Conservation (phyloP, 139 green algal species). For the Pseudopediastrum boryanum region DNA sequence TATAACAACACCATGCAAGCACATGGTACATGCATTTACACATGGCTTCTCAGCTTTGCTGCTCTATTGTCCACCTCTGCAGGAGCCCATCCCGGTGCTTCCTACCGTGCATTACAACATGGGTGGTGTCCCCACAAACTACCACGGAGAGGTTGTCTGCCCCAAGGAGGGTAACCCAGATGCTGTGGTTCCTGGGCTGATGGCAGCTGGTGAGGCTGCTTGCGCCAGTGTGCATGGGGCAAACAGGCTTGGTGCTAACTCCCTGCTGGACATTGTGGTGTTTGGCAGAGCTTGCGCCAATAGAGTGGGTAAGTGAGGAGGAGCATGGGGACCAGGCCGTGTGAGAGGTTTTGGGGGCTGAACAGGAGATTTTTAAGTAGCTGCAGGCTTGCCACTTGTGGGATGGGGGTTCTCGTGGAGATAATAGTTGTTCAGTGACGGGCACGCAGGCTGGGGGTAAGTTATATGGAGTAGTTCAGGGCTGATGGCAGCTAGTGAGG, state of each 20-base stretch:
- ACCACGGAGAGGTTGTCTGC: slow-evolving; percentile 82
- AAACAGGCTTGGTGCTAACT: slow-evolving; percentile 99
- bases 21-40: slow-evolving; percentile 33
- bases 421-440: too few species aligned
- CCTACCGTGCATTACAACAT: slow-evolving; percentile 99
- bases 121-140: slow-evolving; percentile 98
- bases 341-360: too few species aligned
- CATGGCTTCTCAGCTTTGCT: not conserved
- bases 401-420: too few species aligned
- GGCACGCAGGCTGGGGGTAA: not conserved
- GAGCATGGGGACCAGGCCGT: not conserved
- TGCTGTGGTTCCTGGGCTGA: slow-evolving; percentile 88
- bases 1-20: not conserved
- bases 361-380: too few species aligned
- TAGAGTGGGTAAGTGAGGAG: slow-evolving; percentile 53
- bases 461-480: slow-evolving; percentile 55
- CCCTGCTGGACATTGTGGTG: slow-evolving; percentile 98
- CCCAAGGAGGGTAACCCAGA: slow-evolving; percentile 76
- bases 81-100: slow-evolving; percentile 96
- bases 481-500: slow-evolving; percentile 93
- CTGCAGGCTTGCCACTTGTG: too few species aligned
- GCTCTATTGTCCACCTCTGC: not conserved
- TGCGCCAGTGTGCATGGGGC: slow-evolving; percentile 96
- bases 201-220: slow-evolving; percentile 94
- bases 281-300: slow-evolving; percentile 96